Conservation (phyloP, 179 eudicot species). For the Spinacia oleracea region DNA sequence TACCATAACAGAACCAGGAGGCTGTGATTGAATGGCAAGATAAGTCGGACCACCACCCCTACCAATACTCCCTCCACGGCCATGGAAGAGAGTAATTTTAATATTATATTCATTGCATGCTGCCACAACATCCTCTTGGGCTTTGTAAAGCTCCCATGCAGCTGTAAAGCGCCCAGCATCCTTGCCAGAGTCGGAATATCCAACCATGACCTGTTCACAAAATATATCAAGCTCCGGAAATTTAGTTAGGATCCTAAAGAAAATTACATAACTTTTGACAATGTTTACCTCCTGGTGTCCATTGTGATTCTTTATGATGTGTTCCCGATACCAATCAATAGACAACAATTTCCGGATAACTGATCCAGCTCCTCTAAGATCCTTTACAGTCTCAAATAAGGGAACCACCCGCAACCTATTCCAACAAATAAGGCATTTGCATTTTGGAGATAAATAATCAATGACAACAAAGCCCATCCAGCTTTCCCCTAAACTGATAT, state of each 20-base stretch:
- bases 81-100: slow-evolving; percentile 83
- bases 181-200: slow-evolving; percentile 95
- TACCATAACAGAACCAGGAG: slow-evolving; percentile 96
- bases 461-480: background rate
- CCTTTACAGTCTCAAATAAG: slow-evolving; percentile 88
- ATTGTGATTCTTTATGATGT: slow-evolving; percentile 72
- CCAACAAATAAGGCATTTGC: slow-evolving; percentile 17
- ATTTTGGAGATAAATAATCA: background rate
- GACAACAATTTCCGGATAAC: slow-evolving; percentile 74
- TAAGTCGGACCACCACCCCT: slow-evolving; percentile 97
- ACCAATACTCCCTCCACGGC: slow-evolving; percentile 94
- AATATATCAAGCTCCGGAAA: slow-evolving; percentile 14
- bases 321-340: slow-evolving; percentile 85
- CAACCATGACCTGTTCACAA: slow-evolving; percentile 80
- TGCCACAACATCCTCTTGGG: slow-evolving; percentile 90
- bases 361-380: slow-evolving; percentile 80
- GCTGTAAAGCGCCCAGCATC: slow-evolving; percentile 96
- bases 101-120: slow-evolving; percentile 84
- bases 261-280: background rate
- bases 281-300: slow-evolving; percentile 79
- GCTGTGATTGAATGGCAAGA: slow-evolving; percentile 94
- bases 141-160: slow-evolving; percentile 96
- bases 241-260: background rate
- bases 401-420: slow-evolving; percentile 84
- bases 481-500: background rate